Evolutionary conservation across 1,284 basidiomycete species (phyloP), one percentile per base, ranked within the genome.

Genomic region (Trichosporon faecale): DNA sequence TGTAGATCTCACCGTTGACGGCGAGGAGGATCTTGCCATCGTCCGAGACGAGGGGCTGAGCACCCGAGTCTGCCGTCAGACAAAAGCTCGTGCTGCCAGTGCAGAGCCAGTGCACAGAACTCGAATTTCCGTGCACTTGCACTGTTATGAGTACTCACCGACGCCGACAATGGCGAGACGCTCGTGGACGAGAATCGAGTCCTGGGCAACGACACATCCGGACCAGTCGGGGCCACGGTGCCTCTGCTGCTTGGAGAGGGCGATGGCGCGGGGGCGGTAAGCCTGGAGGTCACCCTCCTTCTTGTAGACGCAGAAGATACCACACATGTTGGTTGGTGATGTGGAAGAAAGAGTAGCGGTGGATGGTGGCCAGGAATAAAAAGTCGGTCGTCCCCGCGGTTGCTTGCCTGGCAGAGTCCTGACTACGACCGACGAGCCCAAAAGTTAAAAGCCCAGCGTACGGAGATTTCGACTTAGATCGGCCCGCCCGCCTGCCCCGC

Each of bases 1-100:
- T 99, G 88, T 99, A 99, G 79, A 99, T 99, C 85, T 99, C 97
- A 68, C 97, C 97, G 85, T 99, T 99, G 81, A 99, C 97, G 71
- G 93, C 90, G 68, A 99, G 91, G 77, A 92, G 88, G 75, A 91
- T 83, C 79, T 91, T 92, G 69, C 91, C 91, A 77, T 98, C 94
- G 64, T 92, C 89, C 84, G 91, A 94, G 74, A 91, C 85, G 68
- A 99, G 88, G 25, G 97, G 97, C 83, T 99, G 97, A 49, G 97
- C 97, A 76, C 97, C 97, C 33, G 95, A 93, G 83, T 98, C 96
- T 97, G 75, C 3, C 33, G 33, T 68, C 23, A 69, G 65, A 46
- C 60, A 31, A 33, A 64, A 68, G 25, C 63, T 46, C 21, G 29
- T 29, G 21, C 33, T 27, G 21, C n/a, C 23, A 21, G 27, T 25